phyloP scores from a whole-genome alignment of 2,329 filamentous ascomycete species.

The Ophiobolus disseminans region DNA sequence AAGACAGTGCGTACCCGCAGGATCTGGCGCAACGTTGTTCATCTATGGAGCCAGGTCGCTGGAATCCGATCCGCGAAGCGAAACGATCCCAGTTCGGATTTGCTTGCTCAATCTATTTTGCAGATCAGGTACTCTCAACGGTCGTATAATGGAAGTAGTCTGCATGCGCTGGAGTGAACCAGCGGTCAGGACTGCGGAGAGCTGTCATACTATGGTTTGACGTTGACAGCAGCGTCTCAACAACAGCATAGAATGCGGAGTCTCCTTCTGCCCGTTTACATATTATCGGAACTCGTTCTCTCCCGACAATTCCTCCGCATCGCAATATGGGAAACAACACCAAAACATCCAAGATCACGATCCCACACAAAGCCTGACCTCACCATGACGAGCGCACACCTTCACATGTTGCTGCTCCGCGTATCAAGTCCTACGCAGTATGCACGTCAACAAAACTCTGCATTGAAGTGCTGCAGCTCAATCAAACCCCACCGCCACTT shows the following conservation, averaged over 20 bases:
- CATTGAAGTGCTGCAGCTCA: slow-evolving; percentile 2
- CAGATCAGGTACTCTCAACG: slow-evolving; percentile 22
- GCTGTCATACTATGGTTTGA: not conserved
- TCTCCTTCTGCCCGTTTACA: not conserved
- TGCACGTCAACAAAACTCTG: not conserved
- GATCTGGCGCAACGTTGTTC: slow-evolving; percentile 26
- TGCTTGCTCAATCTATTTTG: slow-evolving; percentile 23
- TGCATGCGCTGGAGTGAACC: slow-evolving; percentile 21
- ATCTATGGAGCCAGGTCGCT: slow-evolving; percentile 32
- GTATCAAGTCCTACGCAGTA: not conserved
- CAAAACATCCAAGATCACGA: not conserved
- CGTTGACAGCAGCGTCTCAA: slow-evolving; percentile 2
- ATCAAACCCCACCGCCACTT: not conserved
- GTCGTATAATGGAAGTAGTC: slow-evolving; percentile 13
- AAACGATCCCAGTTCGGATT: slow-evolving; percentile 10
- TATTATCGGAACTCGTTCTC: too few species aligned
- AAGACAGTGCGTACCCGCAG: slow-evolving; percentile 4
- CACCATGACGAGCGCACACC: not conserved
- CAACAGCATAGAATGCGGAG: not conserved
- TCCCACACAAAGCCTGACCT: not conserved
- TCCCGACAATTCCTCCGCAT: too few species aligned
- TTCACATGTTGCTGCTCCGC: not conserved
- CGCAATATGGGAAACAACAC: not conserved
- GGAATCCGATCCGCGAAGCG: slow-evolving; percentile 20
- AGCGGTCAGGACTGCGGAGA: slow-evolving; percentile 17